Percentiles rank a stretch among this genome's conserved stretches.
Evolutionary conservation across 768 basidiomycete genomes (phyloP).

Genomic region (Pleurotus giganteus): DNA sequence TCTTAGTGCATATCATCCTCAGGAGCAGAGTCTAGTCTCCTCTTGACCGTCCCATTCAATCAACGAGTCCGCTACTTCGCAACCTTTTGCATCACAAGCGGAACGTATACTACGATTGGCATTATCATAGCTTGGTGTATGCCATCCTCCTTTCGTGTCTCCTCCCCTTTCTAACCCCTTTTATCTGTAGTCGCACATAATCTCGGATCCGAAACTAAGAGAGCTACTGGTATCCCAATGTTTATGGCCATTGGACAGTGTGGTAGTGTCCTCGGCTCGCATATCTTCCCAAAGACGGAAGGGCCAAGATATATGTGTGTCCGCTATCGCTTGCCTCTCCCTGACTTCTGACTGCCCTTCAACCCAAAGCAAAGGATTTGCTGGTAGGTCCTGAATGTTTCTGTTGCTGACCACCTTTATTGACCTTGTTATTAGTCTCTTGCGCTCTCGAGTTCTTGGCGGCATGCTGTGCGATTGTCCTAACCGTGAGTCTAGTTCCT

Average conservation of each 20-base stretch:
- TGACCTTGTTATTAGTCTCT: constrained; percentile 29
- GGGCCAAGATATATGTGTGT: constrained; percentile 66
- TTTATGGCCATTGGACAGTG: constrained; percentile 83
- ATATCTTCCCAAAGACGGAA: constrained; percentile 64
- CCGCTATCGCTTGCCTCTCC: not conserved
- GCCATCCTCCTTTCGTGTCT: constrained; percentile 22
- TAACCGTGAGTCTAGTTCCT: constrained; percentile 38
- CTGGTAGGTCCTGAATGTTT: constrained; percentile 29
- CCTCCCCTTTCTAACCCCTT: not conserved
- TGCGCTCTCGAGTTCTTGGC: constrained; percentile 55
- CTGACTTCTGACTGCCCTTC: not conserved
- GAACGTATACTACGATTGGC: constrained; percentile 76
- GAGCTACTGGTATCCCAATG: constrained; percentile 71
- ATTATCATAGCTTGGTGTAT: constrained; percentile 76
- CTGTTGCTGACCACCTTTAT: too few species aligned
- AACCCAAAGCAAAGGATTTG: constrained; percentile 53
- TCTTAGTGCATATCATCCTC: too few species aligned
- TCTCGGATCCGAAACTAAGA: constrained; percentile 75
- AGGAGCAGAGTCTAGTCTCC: too few species aligned
- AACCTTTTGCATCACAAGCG: constrained; percentile 72
- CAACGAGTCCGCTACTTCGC: constrained; percentile 73
- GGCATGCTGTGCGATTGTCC: constrained; percentile 47
- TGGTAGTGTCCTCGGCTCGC: constrained; percentile 74
- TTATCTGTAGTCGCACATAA: constrained; percentile 45
- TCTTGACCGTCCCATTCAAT: constrained; percentile 53